phyloP scores from a whole-genome alignment of 371 early-diverging fungal genomes.

The Mucor velutinosus region DNA sequence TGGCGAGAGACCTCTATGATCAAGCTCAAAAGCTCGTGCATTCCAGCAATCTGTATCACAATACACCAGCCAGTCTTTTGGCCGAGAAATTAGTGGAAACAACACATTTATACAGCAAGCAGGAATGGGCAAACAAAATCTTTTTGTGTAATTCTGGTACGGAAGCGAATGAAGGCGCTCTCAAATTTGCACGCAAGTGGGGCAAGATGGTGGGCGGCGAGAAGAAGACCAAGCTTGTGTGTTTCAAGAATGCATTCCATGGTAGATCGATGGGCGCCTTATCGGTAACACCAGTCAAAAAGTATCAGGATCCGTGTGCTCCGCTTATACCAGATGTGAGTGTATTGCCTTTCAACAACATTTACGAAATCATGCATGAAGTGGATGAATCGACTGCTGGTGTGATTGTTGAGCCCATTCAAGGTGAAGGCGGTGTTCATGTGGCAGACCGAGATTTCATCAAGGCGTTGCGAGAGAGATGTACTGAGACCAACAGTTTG shows the following conservation, averaged over 20 bases:
- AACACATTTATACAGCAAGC: conserved; percentile 48
- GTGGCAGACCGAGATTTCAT: conserved; percentile 73
- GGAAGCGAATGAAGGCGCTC: conserved; percentile 72
- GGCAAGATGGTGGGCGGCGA: conserved; percentile 59
- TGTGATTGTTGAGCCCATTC: conserved; percentile 93
- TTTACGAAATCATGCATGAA: conserved; percentile 53
- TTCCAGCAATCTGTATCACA: conserved; percentile 84
- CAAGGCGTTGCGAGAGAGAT: conserved; percentile 68
- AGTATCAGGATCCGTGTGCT: conserved; percentile 88
- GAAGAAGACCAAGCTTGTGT: conserved; percentile 61
- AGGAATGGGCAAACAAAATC: conserved; percentile 59
- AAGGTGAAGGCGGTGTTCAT: conserved; percentile 93
- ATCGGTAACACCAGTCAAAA: conserved; percentile 83
- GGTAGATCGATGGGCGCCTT: conserved; percentile 93
- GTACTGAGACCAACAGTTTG: conserved; percentile 78
- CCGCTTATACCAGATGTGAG: conserved; percentile 86
- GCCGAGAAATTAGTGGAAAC: conserved; percentile 71
- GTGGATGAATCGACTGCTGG: conserved; percentile 80
- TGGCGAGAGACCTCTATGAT: conserved; percentile 70
- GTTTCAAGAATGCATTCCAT: conserved; percentile 88
- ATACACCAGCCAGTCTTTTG: conserved; percentile 72
- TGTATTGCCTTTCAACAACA: conserved; percentile 71
- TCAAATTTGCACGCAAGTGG: conserved; percentile 92
- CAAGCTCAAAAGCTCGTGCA: conserved; percentile 83
- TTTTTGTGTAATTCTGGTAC: conserved; percentile 91